These are phyloP conservation scores for Malassezia furfur DNA, from an alignment of 1,284 basidiomycete species.

Conservation along the genomic window DNA sequence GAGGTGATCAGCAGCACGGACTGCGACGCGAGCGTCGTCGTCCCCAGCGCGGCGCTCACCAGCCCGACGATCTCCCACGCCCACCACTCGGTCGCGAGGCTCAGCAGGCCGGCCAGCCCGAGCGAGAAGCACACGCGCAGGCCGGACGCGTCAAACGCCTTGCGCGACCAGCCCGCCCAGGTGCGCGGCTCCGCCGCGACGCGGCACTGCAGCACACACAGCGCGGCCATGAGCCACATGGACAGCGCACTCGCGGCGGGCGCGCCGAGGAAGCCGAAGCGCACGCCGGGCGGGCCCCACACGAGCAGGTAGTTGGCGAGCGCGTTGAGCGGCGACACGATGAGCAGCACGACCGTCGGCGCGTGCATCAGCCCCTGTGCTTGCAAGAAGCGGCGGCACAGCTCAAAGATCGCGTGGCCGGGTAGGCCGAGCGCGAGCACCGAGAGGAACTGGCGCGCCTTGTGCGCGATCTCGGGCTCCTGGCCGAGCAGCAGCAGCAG, in stretches of 20 bases:
- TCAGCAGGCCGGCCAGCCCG: conserved; percentile 52
- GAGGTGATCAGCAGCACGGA: conserved; percentile 64
- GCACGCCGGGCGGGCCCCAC: conserved; percentile 46
- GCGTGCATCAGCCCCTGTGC: conserved; percentile 65
- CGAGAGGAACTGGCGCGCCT: conserved; percentile 63
- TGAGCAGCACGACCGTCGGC: conserved; percentile 72
- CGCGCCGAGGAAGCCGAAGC: conserved; percentile 84
- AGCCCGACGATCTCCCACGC: conserved; percentile 66
- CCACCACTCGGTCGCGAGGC: conserved; percentile 78
- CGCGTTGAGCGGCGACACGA: conserved; percentile 77
- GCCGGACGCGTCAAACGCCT: conserved; percentile 29
- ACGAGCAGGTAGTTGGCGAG: conserved; percentile 72
- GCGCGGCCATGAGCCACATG: conserved; percentile 66
- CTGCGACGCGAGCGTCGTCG: conserved; percentile 55
- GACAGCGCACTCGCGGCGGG: conserved; percentile 80
- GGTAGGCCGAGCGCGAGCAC: conserved; percentile 74
- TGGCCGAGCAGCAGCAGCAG: conserved; percentile 71
- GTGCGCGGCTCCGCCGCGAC: conserved; percentile 60
- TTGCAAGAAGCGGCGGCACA: conserved; percentile 38
- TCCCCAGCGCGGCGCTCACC: conserved; percentile 39
- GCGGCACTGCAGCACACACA: conserved; percentile 49
- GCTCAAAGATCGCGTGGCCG: conserved; percentile 59
- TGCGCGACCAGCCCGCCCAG: conserved; percentile 67
- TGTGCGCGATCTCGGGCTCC: conserved; percentile 71
- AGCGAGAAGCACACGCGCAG: conserved; percentile 27